Evolutionary conservation across 371 early-diverging fungal species (phyloP).

Genomic region (Lichtheimia ornata): DNA sequence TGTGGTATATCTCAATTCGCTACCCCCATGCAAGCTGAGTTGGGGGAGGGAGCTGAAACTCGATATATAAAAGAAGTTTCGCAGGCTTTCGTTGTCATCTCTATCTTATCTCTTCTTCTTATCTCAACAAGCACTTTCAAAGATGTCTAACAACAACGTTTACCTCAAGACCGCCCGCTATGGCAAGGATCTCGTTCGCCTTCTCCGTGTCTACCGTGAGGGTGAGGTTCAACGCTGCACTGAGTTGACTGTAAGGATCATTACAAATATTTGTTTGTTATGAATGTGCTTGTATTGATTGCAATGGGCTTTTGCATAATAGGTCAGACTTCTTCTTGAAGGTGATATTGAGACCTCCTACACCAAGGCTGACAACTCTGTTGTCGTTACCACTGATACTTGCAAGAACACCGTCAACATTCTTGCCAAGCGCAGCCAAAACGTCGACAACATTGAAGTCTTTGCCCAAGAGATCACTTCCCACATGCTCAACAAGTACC

Average conservation of each 20-base stretch:
- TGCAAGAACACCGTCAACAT: slow-evolving; percentile 85
- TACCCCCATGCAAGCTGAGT: no score
- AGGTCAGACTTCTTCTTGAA: slow-evolving; percentile 70
- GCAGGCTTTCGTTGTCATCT: background rate
- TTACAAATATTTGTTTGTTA: background rate
- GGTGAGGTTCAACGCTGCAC: slow-evolving; percentile 69
- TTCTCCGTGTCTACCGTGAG: slow-evolving; percentile 76
- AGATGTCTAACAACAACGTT: slow-evolving; percentile 24
- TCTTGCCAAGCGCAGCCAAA: slow-evolving; percentile 71
- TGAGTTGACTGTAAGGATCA: slow-evolving; percentile 66
- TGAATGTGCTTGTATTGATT: no score
- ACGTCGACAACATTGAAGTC: slow-evolving; percentile 74
- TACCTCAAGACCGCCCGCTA: slow-evolving; percentile 65
- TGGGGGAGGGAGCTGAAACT: no score
- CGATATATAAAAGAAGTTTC: no score
- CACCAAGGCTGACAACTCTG: slow-evolving; percentile 80
- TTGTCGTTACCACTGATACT: slow-evolving; percentile 62
- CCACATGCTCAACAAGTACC: slow-evolving; percentile 74
- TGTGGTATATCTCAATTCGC: no score
- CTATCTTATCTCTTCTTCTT: slow-evolving; percentile 4
- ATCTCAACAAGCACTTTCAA: slow-evolving; percentile 5
- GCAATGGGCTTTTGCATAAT: background rate
- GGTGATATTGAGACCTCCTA: slow-evolving; percentile 79
- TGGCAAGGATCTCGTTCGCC: slow-evolving; percentile 81
- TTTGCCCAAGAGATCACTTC: slow-evolving; percentile 73